Percentiles rank a stretch among this genome's conserved stretches.
Conservation (phyloP, 768 basidiomycete species). For the Saitozyma podzolica region DNA sequence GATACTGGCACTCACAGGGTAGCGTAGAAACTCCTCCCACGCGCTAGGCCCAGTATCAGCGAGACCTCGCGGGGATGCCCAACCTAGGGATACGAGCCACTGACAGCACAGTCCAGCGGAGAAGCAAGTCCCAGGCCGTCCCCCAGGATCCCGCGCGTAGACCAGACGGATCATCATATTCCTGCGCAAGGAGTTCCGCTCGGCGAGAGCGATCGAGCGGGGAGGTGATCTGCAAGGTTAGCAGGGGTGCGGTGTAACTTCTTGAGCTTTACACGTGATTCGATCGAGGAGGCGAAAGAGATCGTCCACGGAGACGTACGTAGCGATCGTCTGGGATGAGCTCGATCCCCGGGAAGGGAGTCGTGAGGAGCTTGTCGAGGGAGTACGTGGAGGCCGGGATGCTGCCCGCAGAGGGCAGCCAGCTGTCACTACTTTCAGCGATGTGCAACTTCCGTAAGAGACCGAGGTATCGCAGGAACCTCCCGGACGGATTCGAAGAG, state of each 20-base stretch:
- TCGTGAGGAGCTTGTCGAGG: constrained; percentile 20
- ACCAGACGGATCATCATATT: constrained; percentile 18
- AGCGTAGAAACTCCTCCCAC: constrained; percentile 13
- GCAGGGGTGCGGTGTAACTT: neutral
- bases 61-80: neutral
- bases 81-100: neutral
- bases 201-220: constrained; percentile 14
- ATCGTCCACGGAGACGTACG: constrained; percentile 13
- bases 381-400: constrained; percentile 32
- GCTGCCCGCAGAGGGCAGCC: constrained; percentile 20
- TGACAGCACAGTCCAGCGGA: constrained; percentile 10
- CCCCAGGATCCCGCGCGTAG: constrained; percentile 18
- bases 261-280: neutral
- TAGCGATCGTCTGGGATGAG: constrained; percentile 29
- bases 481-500: neutral
- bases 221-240: constrained; percentile 21
- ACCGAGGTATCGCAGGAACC: no score
- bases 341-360: constrained; percentile 15
- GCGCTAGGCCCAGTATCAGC: constrained; percentile 5
- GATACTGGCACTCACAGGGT: constrained; percentile 12
- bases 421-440: constrained; percentile 14
- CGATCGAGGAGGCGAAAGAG: neutral
- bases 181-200: constrained; percentile 6
- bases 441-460: neutral
- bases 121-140: constrained; percentile 16